Percentiles rank a stretch among this genome's conserved stretches.
Conservation (phyloP, 2,329 filamentous ascomycete species). For the Ilyonectria robusta region DNA sequence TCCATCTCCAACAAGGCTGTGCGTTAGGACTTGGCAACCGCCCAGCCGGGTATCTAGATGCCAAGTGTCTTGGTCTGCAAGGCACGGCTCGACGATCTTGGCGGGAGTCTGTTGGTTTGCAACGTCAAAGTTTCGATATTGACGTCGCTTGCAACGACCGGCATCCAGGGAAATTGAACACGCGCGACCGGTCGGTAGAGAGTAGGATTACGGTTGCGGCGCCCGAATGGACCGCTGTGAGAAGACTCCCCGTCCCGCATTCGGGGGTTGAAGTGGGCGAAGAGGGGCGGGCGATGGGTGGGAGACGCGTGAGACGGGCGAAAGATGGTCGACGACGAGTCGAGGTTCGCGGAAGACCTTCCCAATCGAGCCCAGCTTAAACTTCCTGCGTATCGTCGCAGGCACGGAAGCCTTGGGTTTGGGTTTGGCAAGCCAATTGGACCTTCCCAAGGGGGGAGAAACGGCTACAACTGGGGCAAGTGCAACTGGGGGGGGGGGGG, state of each 20-base stretch:
- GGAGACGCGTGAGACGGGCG: not conserved
- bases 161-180: conserved; percentile 18
- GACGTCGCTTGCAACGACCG: not conserved
- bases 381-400: conserved; percentile 27
- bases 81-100: conserved; percentile 20
- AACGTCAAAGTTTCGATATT: conserved; percentile 5
- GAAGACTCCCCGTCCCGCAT: conserved; percentile 3
- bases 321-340: not conserved
- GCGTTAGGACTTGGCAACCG: conserved; percentile 37
- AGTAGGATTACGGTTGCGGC: conserved; percentile 11
- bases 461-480: not conserved
- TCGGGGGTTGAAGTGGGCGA: not conserved
- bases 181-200: conserved; percentile 1
- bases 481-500: not conserved
- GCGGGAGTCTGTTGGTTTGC: not conserved
- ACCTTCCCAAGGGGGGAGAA: not conserved
- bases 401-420: conserved; percentile 8
- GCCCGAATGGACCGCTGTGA: conserved; percentile 2
- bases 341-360: conserved; percentile 37
- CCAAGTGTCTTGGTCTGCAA: conserved; percentile 42
- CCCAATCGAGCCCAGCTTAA: conserved; percentile 39
- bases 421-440: not conserved
- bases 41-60: conserved; percentile 41
- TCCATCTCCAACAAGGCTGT: not conserved
- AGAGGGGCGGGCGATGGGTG: not conserved